These are phyloP conservation scores for Entonaema liquescens DNA, from an alignment of 495 filamentous ascomycete genomes.

Conservation along the genomic window DNA sequence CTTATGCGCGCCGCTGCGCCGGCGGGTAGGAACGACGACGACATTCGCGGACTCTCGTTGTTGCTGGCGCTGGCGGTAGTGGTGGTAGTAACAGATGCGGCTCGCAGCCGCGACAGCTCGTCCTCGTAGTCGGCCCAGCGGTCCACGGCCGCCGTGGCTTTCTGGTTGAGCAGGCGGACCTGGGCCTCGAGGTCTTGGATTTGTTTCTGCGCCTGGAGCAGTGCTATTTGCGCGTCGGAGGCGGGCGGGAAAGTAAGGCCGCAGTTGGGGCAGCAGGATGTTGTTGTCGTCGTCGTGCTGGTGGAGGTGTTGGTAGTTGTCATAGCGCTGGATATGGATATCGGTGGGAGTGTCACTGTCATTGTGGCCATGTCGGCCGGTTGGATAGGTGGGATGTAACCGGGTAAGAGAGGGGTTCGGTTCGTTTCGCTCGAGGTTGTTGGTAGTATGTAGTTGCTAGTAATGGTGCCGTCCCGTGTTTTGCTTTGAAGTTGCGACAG, in stretches of 20 bases:
- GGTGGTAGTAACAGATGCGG: slow-evolving; percentile 43
- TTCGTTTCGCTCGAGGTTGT: not conserved
- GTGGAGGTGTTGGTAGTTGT: slow-evolving; percentile 14
- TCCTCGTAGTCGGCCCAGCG: slow-evolving; percentile 96
- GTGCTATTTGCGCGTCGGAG: slow-evolving; percentile 61
- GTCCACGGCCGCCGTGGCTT: slow-evolving; percentile 77
- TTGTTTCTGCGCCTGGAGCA: slow-evolving; percentile 66
- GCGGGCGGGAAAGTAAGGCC: slow-evolving; percentile 43
- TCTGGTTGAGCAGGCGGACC: slow-evolving; percentile 74
- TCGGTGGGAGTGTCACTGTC: slow-evolving; percentile 35
- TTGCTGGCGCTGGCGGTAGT: slow-evolving; percentile 48
- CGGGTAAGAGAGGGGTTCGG: not conserved
- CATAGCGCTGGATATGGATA: slow-evolving; percentile 26
- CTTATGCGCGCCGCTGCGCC: slow-evolving; percentile 65
- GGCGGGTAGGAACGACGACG: slow-evolving; percentile 53
- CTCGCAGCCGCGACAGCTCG: slow-evolving; percentile 74
- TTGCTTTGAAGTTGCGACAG: slow-evolving; percentile 5
- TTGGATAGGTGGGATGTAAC: slow-evolving; percentile 20
- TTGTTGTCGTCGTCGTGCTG: slow-evolving; percentile 30
- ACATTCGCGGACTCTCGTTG: slow-evolving; percentile 44
- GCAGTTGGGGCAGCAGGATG: slow-evolving; percentile 44
- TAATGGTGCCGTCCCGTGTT: too few relatives aligned
- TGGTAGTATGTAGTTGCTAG: too few relatives aligned
- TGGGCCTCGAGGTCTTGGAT: slow-evolving; percentile 87
- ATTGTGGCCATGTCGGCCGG: slow-evolving; percentile 40